These are phyloP conservation scores for Termitomyces titanicus DNA, from an alignment of 768 basidiomycete species.

Conservation along the genomic window DNA sequence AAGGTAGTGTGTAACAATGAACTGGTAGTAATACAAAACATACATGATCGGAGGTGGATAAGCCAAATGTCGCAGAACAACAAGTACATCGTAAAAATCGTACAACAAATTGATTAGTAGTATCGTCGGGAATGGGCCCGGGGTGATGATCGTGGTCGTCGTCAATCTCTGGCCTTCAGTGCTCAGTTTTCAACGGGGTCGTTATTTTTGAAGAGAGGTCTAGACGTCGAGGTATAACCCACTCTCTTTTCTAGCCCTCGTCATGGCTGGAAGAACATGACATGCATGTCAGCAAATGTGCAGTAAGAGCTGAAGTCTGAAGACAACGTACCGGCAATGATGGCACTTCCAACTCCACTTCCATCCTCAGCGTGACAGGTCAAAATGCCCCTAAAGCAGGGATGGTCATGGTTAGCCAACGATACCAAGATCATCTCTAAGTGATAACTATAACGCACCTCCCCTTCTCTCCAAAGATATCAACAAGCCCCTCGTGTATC, in stretches of 20 bases:
- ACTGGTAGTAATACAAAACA: slow-evolving; percentile 4
- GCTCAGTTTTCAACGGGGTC: neutral
- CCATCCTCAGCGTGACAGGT: slow-evolving; percentile 89
- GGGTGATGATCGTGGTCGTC: neutral
- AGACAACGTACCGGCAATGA: slow-evolving; percentile 71
- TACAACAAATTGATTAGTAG: slow-evolving; percentile 3
- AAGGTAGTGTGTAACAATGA: neutral
- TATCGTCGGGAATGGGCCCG: neutral
- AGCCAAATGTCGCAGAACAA: neutral
- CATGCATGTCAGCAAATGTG: neutral
- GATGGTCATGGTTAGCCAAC: neutral
- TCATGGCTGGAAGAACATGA: slow-evolving; percentile 65
- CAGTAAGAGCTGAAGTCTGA: neutral
- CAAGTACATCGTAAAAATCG: slow-evolving; percentile 1
- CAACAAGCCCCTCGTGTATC: slow-evolving; percentile 87
- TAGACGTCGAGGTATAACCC: slow-evolving; percentile 54
- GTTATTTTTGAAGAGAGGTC: slow-evolving; percentile 3
- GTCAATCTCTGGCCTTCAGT: neutral
- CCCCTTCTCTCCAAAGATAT: slow-evolving; percentile 96
- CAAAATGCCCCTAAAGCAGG: slow-evolving; percentile 50
- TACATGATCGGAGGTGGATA: neutral
- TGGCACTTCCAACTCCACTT: slow-evolving; percentile 93
- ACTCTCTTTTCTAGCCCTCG: slow-evolving; percentile 71
- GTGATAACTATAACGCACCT: slow-evolving; percentile 53
- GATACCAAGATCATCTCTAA: neutral